Conservation (phyloP, 2,329 filamentous ascomycete genomes). For the Diplodia scrobiculata region DNA sequence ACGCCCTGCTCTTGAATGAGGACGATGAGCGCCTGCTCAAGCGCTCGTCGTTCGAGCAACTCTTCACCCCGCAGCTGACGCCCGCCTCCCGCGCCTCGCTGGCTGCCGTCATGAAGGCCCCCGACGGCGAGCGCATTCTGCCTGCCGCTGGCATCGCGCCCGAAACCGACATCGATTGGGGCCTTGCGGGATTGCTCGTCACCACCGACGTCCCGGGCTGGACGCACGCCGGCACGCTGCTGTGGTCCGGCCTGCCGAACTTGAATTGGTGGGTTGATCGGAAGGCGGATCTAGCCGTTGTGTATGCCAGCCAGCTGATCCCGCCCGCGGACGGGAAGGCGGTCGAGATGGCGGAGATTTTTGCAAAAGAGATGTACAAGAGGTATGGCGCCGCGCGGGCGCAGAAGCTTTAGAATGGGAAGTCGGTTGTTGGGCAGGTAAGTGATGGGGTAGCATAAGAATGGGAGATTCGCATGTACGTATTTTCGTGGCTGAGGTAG, state of each 20-base stretch:
- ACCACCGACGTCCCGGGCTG: constrained; percentile 34
- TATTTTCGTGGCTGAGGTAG: too few species aligned
- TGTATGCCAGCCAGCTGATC: constrained; percentile 39
- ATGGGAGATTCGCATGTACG: too few species aligned
- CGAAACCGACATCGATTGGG: constrained; percentile 36
- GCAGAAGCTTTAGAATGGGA: constrained; percentile 8
- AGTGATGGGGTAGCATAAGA: too few species aligned
- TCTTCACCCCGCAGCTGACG: constrained; percentile 41
- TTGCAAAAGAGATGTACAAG: constrained; percentile 17
- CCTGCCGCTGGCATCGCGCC: constrained; percentile 33
- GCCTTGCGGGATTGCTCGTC: constrained; percentile 40
- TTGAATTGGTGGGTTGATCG: constrained; percentile 43
- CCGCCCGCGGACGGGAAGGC: constrained; percentile 38
- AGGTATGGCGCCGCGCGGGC: not conserved
- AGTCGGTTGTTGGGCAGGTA: too few species aligned
- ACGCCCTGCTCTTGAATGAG: constrained; percentile 37
- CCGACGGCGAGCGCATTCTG: not conserved
- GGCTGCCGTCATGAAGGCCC: constrained; percentile 14
- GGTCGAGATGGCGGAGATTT: constrained; percentile 2
- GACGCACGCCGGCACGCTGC: constrained; percentile 38
- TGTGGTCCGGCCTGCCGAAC: constrained; percentile 42
- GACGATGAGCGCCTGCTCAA: constrained; percentile 35
- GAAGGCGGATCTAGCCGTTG: constrained; percentile 37
- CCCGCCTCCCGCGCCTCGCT: constrained; percentile 25
- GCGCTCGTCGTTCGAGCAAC: constrained; percentile 35